Evolutionary conservation across 129 eudicot species (phyloP).

Genomic region (Mikania micrantha): DNA sequence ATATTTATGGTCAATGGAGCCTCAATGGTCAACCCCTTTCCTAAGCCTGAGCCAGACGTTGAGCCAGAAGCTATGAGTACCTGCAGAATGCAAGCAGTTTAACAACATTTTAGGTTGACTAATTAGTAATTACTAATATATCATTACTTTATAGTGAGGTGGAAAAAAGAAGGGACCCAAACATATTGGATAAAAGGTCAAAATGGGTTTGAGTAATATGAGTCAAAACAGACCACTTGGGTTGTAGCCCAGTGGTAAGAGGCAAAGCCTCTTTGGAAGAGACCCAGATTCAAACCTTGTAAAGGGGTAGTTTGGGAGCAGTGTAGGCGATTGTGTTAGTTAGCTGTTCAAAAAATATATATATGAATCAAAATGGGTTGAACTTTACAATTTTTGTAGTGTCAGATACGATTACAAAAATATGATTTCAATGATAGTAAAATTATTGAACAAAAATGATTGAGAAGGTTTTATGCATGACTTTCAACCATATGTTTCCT

Average conservation of each 20-base stretch:
- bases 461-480: background rate
- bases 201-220: no score
- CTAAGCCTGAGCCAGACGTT: conserved; percentile 39
- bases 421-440: no score
- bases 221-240: no score
- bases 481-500: background rate
- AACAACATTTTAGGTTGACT: background rate
- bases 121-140: no score
- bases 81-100: conserved; percentile 29
- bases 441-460: no score
- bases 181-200: background rate
- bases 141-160: background rate
- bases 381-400: background rate
- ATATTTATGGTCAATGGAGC: conserved; percentile 80
- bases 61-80: conserved; percentile 70
- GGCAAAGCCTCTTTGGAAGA: no score
- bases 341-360: no score
- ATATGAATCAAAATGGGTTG: no score
- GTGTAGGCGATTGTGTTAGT: no score
- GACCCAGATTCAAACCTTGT: no score
- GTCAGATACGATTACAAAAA: background rate
- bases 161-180: background rate
- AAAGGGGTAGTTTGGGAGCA: no score
- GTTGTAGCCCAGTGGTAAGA: no score
- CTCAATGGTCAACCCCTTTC: conserved; percentile 63